Base-by-base conservation (phyloP, 495 filamentous ascomycete genomes). In the Xylaria venustula region DNA sequence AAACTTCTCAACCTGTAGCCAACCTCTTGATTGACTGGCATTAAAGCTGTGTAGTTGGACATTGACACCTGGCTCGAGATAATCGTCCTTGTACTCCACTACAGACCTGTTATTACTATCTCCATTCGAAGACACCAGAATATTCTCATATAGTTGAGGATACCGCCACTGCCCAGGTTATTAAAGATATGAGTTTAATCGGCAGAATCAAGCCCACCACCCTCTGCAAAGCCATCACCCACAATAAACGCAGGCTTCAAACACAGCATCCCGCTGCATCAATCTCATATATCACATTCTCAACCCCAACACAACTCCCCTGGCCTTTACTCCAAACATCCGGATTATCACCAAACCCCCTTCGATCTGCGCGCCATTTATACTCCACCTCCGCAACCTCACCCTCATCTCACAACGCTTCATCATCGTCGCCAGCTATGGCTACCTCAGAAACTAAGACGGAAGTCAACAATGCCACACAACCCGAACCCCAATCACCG, bases 401-500 rank as follows among this genome's bases (percentile, higher is more conserved):
- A 46, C 19, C 19, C 8, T 36, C 55, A 6, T 14, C 42, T 26
- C 44, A 34, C 7, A 40, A 40, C 7, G 5, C 19, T 2, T 15
- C 45, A 2, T 15, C 45, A 30, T 26, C 44, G 20, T 20, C 55
- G 17, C 8, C 57, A 45, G 45, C 15, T 8, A 60, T 60, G 57
- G 57, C 50, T 12, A 9, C 57, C 1, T 14, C 46, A 52, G 40
- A 60, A 17, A 17, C 41, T 11, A 54, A 40, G 50, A 2, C 14
- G 6, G 50, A 48, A 36, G 36, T 0, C 28, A 40, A 28, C 30
- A 41, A 30, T 15, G 36, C 15, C 17, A 26, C 48, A 9, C 36
- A 60, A 46, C n/a, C 46, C 42, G 56, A 50, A 17, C 32, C 54
- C 15, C 46, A 55, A 17, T 25, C 61, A n/a, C 37, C 53, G 7